Evolutionary conservation across 225 moss, liverwort and hornwort genomes (phyloP), one percentile per base, ranked within the genome.

Genomic region (Physcomitrellopsis africana): DNA sequence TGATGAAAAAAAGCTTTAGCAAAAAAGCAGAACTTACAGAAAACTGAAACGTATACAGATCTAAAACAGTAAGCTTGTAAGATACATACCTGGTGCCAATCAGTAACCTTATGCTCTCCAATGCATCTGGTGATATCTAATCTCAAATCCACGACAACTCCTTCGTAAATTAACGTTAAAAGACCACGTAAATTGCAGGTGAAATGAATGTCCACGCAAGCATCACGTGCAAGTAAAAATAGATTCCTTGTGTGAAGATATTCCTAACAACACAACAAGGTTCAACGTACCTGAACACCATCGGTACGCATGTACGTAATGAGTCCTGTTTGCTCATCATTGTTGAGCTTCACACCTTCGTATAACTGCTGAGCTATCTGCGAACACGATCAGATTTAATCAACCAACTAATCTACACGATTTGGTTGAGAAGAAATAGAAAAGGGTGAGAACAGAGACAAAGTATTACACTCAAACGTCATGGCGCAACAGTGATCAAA

Each of bases 251-350:
- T 19, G 46, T 70, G 11, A 57, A 48, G 54, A 12, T 14, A 54
- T 20, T 63, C 52, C 27, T 19, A 22, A 55, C 42, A 47, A 68
- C 44, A 27, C 12, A 9, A 60, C 14, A 63, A 37, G 32, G 7
- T 37, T 37, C 51, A 26, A 77, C 63, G 51, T 55, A 94, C 97
- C 94, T 95, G 94, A 65, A 93, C 92, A 79, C 97, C 89, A 85
- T 99, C 97, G 55, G 97, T 99, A 57, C 97, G 89, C 97, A 99
- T 93, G 74, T 99, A 99, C 7, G 97, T 95, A 56, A 99, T 95
- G 23, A 99, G 90, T 67, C 97, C 97, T 37, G 86, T 95, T 61
- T 86, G 89, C 78, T 99, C 97, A 67, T 90, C 92, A 46, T 85
- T 81, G 22, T 84, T 80, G 32, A 99, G 87, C 74, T 92, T 95